These are phyloP conservation scores for Phytophthora boehmeriae DNA, from an alignment of 352 stramenopile genomes.

Conservation along the genomic window DNA sequence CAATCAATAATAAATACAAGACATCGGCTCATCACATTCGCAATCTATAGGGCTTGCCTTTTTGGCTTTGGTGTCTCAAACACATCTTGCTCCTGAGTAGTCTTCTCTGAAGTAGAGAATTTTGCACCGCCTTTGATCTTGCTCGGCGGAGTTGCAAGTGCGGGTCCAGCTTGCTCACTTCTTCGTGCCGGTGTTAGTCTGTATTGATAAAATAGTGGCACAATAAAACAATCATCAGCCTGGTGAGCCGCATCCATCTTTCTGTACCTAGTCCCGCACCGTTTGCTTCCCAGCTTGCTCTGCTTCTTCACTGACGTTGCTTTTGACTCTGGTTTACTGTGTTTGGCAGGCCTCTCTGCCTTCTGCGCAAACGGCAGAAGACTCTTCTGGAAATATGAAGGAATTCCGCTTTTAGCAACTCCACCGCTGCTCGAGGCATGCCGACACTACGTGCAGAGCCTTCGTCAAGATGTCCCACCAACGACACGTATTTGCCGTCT, in stretches of 20 bases:
- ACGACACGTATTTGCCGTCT: constrained; percentile 41
- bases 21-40: not conserved
- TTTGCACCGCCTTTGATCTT: not conserved
- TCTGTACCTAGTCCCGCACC: constrained; percentile 9
- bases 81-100: constrained; percentile 9
- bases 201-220: too few relatives aligned
- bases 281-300: constrained; percentile 2
- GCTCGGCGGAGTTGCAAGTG: not conserved
- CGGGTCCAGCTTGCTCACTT: not conserved
- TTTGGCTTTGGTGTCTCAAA: constrained; percentile 20
- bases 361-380: constrained; percentile 31
- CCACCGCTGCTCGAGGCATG: constrained; percentile 46
- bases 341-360: not conserved
- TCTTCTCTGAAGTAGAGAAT: not conserved
- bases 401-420: constrained; percentile 65
- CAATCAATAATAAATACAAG: not conserved
- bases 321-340: constrained; percentile 11
- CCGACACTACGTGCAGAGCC: constrained; percentile 34
- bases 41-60: constrained; percentile 17
- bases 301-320: constrained; percentile 7
- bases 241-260: not conserved
- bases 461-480: constrained; percentile 51
- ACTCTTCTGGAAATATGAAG: constrained; percentile 44
- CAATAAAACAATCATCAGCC: too few relatives aligned
- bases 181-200: not conserved